These are phyloP conservation scores for Penicillium sp. DNA, from an alignment of 2,329 filamentous ascomycete species.

Conservation along the genomic window DNA sequence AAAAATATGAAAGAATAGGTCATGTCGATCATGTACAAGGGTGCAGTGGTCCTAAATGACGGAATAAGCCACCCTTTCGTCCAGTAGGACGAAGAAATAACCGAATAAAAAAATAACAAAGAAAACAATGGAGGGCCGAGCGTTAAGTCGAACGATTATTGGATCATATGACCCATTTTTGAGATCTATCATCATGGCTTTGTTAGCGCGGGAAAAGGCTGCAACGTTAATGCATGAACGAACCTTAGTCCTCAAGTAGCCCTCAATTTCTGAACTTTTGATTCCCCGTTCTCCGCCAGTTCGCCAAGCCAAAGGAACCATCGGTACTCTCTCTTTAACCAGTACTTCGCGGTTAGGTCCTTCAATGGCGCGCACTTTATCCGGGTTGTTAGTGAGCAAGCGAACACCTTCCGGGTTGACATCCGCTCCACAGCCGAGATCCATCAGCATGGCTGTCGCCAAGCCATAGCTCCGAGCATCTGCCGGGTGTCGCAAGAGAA, in stretches of 20 bases:
- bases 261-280: conserved; percentile 83
- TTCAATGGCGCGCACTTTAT: conserved; percentile 93
- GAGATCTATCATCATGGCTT: conserved; percentile 60
- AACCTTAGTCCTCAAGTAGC: conserved; percentile 93
- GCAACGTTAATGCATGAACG: conserved; percentile 29
- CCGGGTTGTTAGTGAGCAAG: conserved; percentile 92
- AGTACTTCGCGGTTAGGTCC: conserved; percentile 84
- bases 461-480: conserved; percentile 93
- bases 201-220: conserved; percentile 3
- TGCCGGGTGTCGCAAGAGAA: conserved; percentile 85
- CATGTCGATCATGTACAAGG: conserved; percentile 25
- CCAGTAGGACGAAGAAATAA: conserved; percentile 1
- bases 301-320: conserved; percentile 94
- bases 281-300: conserved; percentile 75
- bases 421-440: conserved; percentile 71
- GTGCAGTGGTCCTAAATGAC: conserved; percentile 5
- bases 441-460: conserved; percentile 90
- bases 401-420: conserved; percentile 62
- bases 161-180: conserved; percentile 79
- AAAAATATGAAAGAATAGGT: conserved; percentile 12
- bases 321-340: conserved; percentile 86
- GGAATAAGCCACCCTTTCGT: conserved; percentile 7
- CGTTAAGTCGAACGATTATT: conserved; percentile 28
- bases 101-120: neutral
- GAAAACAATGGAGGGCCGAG: conserved; percentile 3